Evolutionary conservation across 176 grass and related monocot species (phyloP), one percentile per base, ranked within the genome.

Genomic region (Typha latifolia): DNA sequence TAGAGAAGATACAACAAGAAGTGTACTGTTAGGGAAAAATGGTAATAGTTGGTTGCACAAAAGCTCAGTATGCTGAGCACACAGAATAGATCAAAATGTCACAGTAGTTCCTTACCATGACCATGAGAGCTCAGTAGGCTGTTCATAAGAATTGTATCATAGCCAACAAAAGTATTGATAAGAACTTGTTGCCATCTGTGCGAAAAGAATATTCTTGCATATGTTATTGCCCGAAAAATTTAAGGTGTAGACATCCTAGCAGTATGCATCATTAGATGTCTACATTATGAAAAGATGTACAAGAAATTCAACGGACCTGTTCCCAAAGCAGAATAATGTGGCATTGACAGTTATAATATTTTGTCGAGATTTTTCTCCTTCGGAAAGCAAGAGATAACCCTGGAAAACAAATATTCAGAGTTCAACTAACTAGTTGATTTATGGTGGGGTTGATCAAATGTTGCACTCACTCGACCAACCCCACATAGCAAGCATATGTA

Each of bases 121-220:
- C 68, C 68, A 57, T 29, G 68, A 70, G 51, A 70, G 37, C 23
- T 70, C 16, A 70, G 13, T 18, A 70, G 29, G 32, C 68, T 70
- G 51, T 70, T 70, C 12, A 32, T 57, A 26, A 70, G 49, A 70
- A 70, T 70, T 12, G 68, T 70, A 55, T 70, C 68, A 70, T 70
- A 70, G 55, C 68, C 68, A 56, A 70, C 50, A 70, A 70, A 19
- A 55, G 14, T 43, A 16, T 70, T 70, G 49, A 70, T 70, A 14
- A 70, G 68, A 20, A 70, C 22, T 34, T 70, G 68, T 49, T 70
- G 49, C 68, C 68, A 70, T 22, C 68, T 70, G 29, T 14, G 19
- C 37, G 22, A 4, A 68, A 49, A 49, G 11, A 49, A 12, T 50
- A 26, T 20, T 32, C 34, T 64, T 5, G 62, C 27, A 57, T 15